phyloP scores from a whole-genome alignment of 768 basidiomycete species.

The Suillus plorans region DNA sequence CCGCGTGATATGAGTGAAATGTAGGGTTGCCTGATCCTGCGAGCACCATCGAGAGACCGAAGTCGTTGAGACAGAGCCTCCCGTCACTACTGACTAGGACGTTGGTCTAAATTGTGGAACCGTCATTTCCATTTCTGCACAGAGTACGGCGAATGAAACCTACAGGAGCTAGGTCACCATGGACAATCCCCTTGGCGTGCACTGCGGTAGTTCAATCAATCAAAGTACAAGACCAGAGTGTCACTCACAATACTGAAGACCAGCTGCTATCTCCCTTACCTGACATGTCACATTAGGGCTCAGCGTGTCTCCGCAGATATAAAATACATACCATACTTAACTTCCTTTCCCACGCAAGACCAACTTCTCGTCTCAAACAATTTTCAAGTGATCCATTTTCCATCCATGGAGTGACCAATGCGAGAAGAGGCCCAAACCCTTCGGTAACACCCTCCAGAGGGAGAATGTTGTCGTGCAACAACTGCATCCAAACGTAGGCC shows the following conservation, averaged over 20 bases:
- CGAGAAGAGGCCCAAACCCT: conserved; percentile 10
- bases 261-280: not conserved
- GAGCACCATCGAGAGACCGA: not conserved
- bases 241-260: not conserved
- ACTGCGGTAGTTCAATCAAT: not conserved
- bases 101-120: not conserved
- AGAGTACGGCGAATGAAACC: not conserved
- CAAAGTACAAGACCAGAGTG: not conserved
- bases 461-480: conserved; percentile 28
- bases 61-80: not conserved
- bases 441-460: conserved; percentile 27
- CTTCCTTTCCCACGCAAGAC: not conserved
- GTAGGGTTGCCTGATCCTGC: not conserved
- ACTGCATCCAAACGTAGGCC: conserved; percentile 30
- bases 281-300: not conserved
- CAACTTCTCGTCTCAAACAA: conserved; percentile 23
- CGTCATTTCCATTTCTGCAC: not conserved
- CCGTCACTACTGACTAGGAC: not conserved
- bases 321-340: not conserved
- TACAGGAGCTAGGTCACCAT: not conserved
- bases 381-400: conserved; percentile 28
- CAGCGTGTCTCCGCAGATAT: not conserved
- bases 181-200: not conserved
- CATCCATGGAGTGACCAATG: conserved; percentile 25
- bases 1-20: too few species aligned